Base-by-base conservation (phyloP, 2,329 filamentous ascomycete genomes). In the Dryadomyces quercus-mongolicae region DNA sequence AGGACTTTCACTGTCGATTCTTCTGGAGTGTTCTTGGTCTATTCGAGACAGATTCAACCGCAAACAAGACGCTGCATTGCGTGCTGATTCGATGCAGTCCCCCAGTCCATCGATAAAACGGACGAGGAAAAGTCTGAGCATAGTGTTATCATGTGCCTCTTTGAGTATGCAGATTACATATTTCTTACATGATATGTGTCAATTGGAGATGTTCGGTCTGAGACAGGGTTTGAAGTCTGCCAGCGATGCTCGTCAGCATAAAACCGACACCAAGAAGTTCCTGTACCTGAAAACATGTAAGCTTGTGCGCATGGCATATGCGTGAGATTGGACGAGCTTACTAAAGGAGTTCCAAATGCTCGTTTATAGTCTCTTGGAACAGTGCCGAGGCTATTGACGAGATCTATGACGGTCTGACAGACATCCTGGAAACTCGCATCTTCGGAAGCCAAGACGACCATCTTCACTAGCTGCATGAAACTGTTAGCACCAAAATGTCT, bases 361-460 rank as follows among this genome's bases (percentile, higher is more conserved):
- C 48, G 48, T n/a, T 40, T 49, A n/a, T 49, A 49, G n/a, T 49
- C 48, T 18, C 40, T 40, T n/a, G 48, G 48, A 8, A 49, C 48
- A 10, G 48, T 49, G n/a, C 48, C 31, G 4, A 49, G 48, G 16
- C 34, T 49, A 6, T 38, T 18, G n/a, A 49, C 34, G 5, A 49
- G 34, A 8, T 49, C 48, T 6, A 38, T 40, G 31, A 49, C 48
- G 6, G 48, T 49, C 10, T 40, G 31, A 5, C 48, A 49, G 25
- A 49, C 34, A 7, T 49, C 48, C 3, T 40, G 7, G 15, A 38
- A 38, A 15, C 15, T 18, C 5, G 48, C 25, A n/a, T 49, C 31
- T 6, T 40, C 34, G 5, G 48, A 49, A 9, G 34, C 48, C n/a
- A 49, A 18, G 12, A 22, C n/a, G 48, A 49, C 48, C 48, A 40